phyloP scores from a whole-genome alignment of 2,329 filamentous ascomycete genomes.

The Emmonsia crescens region DNA sequence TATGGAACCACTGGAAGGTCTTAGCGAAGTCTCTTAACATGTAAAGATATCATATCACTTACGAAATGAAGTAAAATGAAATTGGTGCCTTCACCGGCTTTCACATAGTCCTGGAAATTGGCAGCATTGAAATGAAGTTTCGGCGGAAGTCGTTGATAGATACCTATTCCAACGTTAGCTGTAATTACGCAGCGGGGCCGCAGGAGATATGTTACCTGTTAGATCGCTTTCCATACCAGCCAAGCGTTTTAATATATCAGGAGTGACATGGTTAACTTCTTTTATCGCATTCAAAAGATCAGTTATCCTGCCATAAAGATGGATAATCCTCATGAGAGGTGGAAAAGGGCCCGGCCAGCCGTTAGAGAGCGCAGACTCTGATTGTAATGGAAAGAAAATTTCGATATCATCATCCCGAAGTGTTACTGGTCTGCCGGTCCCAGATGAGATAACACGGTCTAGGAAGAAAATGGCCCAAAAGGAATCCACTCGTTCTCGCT shows the following conservation, averaged over 20 bases:
- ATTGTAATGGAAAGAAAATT: slow-evolving; percentile 53
- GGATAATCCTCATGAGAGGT: slow-evolving; percentile 69
- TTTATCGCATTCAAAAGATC: slow-evolving; percentile 76
- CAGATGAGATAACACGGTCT: slow-evolving; percentile 77
- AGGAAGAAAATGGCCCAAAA: slow-evolving; percentile 88
- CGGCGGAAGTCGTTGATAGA: slow-evolving; percentile 63
- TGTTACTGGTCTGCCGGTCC: slow-evolving; percentile 73
- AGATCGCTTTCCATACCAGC: slow-evolving; percentile 70
- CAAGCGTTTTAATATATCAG: slow-evolving; percentile 61
- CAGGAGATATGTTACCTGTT: slow-evolving; percentile 39
- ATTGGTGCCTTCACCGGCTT: slow-evolving; percentile 69
- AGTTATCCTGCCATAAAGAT: slow-evolving; percentile 73
- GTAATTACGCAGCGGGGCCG: not conserved
- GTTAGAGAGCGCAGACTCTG: slow-evolving; percentile 43
- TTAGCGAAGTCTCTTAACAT: slow-evolving; percentile 12
- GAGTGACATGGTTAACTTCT: slow-evolving; percentile 60
- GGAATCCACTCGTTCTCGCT: slow-evolving; percentile 73
- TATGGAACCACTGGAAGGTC: slow-evolving; percentile 59
- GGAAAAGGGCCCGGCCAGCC: slow-evolving; percentile 71
- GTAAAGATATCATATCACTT: slow-evolving; percentile 7
- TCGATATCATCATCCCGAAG: slow-evolving; percentile 78
- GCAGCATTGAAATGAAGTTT: slow-evolving; percentile 71
- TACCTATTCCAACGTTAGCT: slow-evolving; percentile 26
- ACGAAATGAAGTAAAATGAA: slow-evolving; percentile 72
- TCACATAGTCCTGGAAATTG: slow-evolving; percentile 79